Percentiles rank a stretch among this genome's conserved stretches.
Evolutionary conservation across 2,329 filamentous ascomycete genomes (phyloP).

Genomic region (Fusarium sacchari): DNA sequence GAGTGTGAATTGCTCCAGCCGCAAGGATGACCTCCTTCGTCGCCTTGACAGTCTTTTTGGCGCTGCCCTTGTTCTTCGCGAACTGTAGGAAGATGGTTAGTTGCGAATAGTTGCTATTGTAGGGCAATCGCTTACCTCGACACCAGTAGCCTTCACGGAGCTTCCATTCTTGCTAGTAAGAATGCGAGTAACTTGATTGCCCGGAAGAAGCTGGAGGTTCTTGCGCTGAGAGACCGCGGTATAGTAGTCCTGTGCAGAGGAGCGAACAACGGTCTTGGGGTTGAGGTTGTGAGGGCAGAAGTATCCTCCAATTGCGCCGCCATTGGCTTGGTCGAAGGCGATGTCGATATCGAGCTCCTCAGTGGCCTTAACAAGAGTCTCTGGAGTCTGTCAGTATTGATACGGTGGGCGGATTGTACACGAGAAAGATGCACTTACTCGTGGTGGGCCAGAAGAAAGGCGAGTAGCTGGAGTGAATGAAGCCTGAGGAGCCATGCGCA

Average conservation of each 20-base stretch:
- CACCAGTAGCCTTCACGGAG: slow-evolving; percentile 16
- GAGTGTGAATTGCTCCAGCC: slow-evolving; percentile 54
- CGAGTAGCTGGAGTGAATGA: slow-evolving; percentile 33
- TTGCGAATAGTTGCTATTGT: fast-evolving
- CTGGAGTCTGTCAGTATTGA: not conserved
- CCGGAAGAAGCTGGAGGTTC: slow-evolving; percentile 25
- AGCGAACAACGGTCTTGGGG: slow-evolving; percentile 22
- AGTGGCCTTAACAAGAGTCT: slow-evolving; percentile 21
- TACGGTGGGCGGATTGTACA: fast-evolving
- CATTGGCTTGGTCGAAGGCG: slow-evolving; percentile 31
- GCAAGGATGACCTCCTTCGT: slow-evolving; percentile 55
- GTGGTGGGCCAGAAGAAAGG: slow-evolving; percentile 42
- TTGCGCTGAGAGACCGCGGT: slow-evolving; percentile 2
- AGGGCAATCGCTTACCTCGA: slow-evolving; percentile 18
- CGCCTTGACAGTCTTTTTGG: slow-evolving; percentile 6
- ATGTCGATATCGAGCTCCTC: slow-evolving; percentile 24
- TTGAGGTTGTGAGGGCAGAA: slow-evolving; percentile 33
- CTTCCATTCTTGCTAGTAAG: slow-evolving; percentile 19
- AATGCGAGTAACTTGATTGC: slow-evolving; percentile 33
- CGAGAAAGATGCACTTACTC: not conserved
- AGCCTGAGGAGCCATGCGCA: slow-evolving; percentile 25
- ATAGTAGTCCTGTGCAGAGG: slow-evolving; percentile 36
- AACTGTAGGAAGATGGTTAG: not conserved
- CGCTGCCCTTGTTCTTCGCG: not conserved
- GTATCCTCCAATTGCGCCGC: slow-evolving; percentile 32